Evolutionary conservation across 192 early-diverging fungal genomes (phyloP), one percentile per base, ranked within the genome.

Genomic region (Kappamyces sp.): DNA sequence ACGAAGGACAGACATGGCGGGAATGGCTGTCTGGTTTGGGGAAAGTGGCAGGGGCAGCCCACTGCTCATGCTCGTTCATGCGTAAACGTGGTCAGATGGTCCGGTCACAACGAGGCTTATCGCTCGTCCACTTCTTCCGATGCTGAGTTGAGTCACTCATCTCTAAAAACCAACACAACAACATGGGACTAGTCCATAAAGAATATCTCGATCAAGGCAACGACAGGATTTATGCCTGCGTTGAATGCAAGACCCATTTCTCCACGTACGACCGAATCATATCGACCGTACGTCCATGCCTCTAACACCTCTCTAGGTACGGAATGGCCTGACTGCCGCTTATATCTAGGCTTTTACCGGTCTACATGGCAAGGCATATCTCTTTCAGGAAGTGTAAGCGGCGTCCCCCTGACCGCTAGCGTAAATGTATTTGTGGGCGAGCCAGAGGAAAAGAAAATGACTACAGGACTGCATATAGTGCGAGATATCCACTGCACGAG

Each of bases 401-500:
- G n/a, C 31, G 38, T 4, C 5, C 5, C 33, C 40, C 44, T 64
- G 4, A 60, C 51, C 2, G n/a, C 40, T 10, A 75, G 78, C 34
- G 69, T 84, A 31, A 87, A 86, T 66, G 71, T 83, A 9, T 59
- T 66, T 8, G 72, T 71, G 37, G 85, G 86, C 15, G 51, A 66
- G n/a, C 69, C 74, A 3, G 73, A 78, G 46, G 72, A 79, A 37
- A 60, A 85, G 10, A 55, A 40, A 12, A 90, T 89, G 87, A 83
- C 78, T 49, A 89, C 89, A n/a, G 89, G 89, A 1, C 43, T 77
- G 32, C 89, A 90, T 55, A 80, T 78, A 2, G 86, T 91, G 36
- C 62, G 74, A 15, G 84, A 88, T 55, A 84, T 91, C 50, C 68
- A 61, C 52, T 91, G 89, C 60, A 68, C 62, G 40, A 65, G 68